Conservation (phyloP, 192 early-diverging fungal genomes). For the Kappamyces sp. region DNA sequence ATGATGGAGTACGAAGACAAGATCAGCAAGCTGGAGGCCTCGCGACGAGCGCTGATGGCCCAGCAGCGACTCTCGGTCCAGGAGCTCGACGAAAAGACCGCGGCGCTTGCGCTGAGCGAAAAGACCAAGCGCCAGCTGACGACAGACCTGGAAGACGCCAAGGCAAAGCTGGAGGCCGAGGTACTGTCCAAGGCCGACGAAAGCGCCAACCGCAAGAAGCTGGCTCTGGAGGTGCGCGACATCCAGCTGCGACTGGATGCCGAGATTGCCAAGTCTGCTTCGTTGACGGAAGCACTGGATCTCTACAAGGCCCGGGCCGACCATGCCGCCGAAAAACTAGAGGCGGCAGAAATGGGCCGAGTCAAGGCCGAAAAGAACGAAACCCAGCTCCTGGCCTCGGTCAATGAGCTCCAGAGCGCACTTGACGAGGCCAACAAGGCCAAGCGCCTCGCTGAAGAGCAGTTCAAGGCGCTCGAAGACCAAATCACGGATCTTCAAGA, state of each 20-base stretch:
- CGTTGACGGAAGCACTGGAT: conserved; percentile 48
- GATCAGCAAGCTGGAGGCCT: conserved; percentile 74
- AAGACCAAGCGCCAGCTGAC: conserved; percentile 56
- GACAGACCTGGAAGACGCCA: conserved; percentile 57
- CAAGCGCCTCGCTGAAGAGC: conserved; percentile 59
- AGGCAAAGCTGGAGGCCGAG: conserved; percentile 58
- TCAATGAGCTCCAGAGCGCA: conserved; percentile 63
- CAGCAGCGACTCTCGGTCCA: conserved; percentile 68
- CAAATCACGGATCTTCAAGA: conserved; percentile 68
- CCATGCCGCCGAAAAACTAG: conserved; percentile 46
- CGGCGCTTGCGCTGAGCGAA: conserved; percentile 64
- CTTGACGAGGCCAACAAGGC: conserved; percentile 59
- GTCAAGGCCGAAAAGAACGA: conserved; percentile 75
- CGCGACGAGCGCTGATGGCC: conserved; percentile 70
- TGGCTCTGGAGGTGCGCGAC: conserved; percentile 57
- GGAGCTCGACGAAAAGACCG: conserved; percentile 73
- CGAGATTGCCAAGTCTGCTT: conserved; percentile 54
- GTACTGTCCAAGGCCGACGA: conserved; percentile 60
- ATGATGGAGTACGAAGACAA: conserved; percentile 65
- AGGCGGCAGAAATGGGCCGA: conserved; percentile 60
- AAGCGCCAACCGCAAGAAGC: conserved; percentile 44
- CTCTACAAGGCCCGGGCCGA: conserved; percentile 55
- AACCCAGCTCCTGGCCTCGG: conserved; percentile 52
- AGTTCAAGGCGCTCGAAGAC: conserved; percentile 56
- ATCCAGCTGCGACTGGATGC: conserved; percentile 54